Percentiles rank a stretch among this genome's conserved stretches.
phyloP scores from a whole-genome alignment of 768 basidiomycete species.

The Cantharellus anzutake region DNA sequence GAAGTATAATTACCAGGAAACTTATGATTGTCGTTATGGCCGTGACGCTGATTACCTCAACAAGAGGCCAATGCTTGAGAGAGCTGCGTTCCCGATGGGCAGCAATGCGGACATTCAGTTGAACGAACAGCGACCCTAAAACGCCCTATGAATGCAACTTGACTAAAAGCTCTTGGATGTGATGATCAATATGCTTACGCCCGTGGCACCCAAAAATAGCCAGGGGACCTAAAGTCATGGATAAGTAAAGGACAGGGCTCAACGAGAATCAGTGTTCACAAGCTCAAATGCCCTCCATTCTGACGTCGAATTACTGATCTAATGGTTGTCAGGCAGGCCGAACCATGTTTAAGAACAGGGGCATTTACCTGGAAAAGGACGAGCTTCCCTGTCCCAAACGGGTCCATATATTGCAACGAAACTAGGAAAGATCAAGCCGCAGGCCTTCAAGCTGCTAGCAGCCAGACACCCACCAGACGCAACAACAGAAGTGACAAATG shows the following conservation, averaged over 20 bases:
- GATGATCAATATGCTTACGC: slow-evolving; percentile 22
- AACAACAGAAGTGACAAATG: slow-evolving; percentile 78
- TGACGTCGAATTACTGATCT: slow-evolving; percentile 40
- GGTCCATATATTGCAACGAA: slow-evolving; percentile 67
- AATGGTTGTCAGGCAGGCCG: background rate
- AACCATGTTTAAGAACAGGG: background rate
- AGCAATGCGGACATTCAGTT: slow-evolving; percentile 43
- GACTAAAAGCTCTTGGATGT: background rate
- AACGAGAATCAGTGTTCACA: slow-evolving; percentile 19
- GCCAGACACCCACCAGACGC: slow-evolving; percentile 19
- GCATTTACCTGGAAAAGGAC: slow-evolving; percentile 51
- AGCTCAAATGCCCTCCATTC: slow-evolving; percentile 58
- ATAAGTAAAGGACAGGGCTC: background rate
- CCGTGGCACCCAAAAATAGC: slow-evolving; percentile 40
- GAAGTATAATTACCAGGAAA: slow-evolving; percentile 29
- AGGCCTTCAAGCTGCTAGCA: background rate
- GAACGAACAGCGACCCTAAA: slow-evolving; percentile 45
- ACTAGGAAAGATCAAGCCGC: slow-evolving; percentile 25
- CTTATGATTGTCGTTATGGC: slow-evolving; percentile 53
- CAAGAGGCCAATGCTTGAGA: slow-evolving; percentile 38
- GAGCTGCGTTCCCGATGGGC: slow-evolving; percentile 38
- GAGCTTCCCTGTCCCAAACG: slow-evolving; percentile 69
- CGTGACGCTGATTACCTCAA: slow-evolving; percentile 42
- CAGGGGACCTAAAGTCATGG: slow-evolving; percentile 39
- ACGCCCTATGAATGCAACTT: slow-evolving; percentile 27